Evolutionary conservation across 2,329 filamentous ascomycete genomes (phyloP), one percentile per base, ranked within the genome.

Genomic region (Trichoderma lentiforme): DNA sequence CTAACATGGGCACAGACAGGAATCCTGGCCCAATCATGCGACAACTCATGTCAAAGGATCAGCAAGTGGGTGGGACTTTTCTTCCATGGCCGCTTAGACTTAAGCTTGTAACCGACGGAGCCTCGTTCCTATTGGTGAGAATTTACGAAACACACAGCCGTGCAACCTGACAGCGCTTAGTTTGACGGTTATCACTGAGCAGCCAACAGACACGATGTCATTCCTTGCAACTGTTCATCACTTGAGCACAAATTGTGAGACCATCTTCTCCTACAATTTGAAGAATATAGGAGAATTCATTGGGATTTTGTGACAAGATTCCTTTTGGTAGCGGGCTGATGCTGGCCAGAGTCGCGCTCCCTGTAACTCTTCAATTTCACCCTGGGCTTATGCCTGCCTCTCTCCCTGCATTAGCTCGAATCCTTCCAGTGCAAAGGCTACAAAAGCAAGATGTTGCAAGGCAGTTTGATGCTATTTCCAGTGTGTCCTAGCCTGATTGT

Each of bases 361-460:
- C 58, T 15, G 58, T 24, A 6, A 47, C 15, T 28, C 9, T 26
- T 15, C 15, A 24, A 51, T 26, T 34, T 32, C 6, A 24, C 39
- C 63, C 30, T 66, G 26, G 0, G 15, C 30, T 14, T 34, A 56
- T 36, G 63, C 47, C 28, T 26, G 28, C 14, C 63, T 12, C 63
- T 66, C 63, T 66, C 63, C 63, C 47, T 66, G 63, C 63, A 66
- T 66, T 66, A 66, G 63, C 47, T 66, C 28, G 30, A 66, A 56
- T 66, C 63, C 63, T 66, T 66, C 47, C 11, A 12, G 53, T 21
- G 11, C 26, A 65, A 39, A 43, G 32, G 3, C 30, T 61, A 14
- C 30, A 15, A 8, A 36, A 39, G 12, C 21, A n/a, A 62, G 60
- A 15, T 39, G n/a, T 39, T 21, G 39, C 43, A 32, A 66, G 63